These are phyloP conservation scores for Phytopythium mirpurense DNA, from an alignment of 352 stramenopile species.

Conservation along the genomic window DNA sequence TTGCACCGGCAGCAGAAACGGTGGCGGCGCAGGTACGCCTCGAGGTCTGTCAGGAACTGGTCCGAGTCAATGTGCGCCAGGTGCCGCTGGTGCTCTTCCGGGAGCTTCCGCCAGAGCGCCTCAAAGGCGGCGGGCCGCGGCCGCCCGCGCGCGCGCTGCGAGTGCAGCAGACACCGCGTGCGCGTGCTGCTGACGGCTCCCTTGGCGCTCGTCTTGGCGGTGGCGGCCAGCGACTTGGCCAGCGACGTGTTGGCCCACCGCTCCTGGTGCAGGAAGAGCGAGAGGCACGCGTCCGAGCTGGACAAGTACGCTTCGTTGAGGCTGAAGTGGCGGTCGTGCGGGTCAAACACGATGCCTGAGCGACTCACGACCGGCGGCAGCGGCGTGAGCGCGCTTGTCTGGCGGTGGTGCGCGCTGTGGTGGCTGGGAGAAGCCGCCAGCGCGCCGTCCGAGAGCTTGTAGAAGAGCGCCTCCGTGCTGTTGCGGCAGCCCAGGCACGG, in stretches of 20 bases:
- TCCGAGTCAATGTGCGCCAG: constrained; percentile 85
- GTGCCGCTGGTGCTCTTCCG: constrained; percentile 72
- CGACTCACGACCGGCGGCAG: constrained; percentile 40
- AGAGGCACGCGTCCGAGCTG: constrained; percentile 57
- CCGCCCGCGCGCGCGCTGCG: constrained; percentile 59
- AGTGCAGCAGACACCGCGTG: constrained; percentile 71
- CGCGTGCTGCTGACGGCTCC: constrained; percentile 26
- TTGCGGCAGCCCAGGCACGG: constrained; percentile 76
- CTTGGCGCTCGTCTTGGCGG: constrained; percentile 24
- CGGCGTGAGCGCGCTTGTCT: not conserved
- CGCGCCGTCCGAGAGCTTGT: constrained; percentile 50
- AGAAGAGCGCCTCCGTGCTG: constrained; percentile 70
- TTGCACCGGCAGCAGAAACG: constrained; percentile 87
- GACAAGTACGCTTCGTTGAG: constrained; percentile 64
- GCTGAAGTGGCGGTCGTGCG: constrained; percentile 50
- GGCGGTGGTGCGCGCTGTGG: not conserved
- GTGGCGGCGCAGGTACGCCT: constrained; percentile 80
- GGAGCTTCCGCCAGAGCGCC: constrained; percentile 70
- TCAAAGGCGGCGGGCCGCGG: constrained; percentile 74
- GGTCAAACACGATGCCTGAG: constrained; percentile 48
- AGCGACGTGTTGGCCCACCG: constrained; percentile 52
- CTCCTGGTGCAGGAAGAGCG: constrained; percentile 80
- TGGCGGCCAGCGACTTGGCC: constrained; percentile 27
- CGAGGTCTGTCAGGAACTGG: constrained; percentile 80
- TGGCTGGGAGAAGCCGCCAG: not conserved